Evolutionary conservation across 1,139 yeast genomes (phyloP).

Genomic region (Suhomyces maxii): DNA sequence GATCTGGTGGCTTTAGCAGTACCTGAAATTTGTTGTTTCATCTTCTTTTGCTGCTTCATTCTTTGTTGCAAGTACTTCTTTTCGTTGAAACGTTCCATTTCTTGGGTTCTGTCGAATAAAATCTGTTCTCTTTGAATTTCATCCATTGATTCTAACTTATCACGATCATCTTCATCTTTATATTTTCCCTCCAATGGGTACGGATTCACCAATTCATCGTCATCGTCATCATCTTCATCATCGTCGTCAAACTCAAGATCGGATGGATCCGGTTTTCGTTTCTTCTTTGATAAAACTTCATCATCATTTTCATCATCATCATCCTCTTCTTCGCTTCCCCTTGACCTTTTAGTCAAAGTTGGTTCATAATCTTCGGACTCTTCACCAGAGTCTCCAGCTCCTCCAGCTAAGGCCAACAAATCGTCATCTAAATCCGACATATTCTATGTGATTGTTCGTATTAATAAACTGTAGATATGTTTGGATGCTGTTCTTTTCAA

Average conservation of each 20-base stretch:
- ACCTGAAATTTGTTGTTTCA: slow-evolving; percentile 36
- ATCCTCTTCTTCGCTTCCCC: slow-evolving; percentile 14
- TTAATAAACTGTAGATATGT: not conserved
- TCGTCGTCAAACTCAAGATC: slow-evolving; percentile 33
- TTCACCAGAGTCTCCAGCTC: slow-evolving; percentile 40
- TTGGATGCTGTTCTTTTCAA: slow-evolving; percentile 4
- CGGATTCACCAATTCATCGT: slow-evolving; percentile 56
- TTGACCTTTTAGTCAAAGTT: slow-evolving; percentile 17
- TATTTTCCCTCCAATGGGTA: slow-evolving; percentile 93
- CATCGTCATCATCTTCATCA: slow-evolving; percentile 35
- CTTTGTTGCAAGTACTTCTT: slow-evolving; percentile 79
- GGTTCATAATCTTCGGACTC: slow-evolving; percentile 33
- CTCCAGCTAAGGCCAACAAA: slow-evolving; percentile 88
- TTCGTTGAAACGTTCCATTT: slow-evolving; percentile 83
- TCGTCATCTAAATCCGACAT: slow-evolving; percentile 81
- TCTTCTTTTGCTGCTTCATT: slow-evolving; percentile 51
- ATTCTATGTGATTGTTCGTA: not conserved
- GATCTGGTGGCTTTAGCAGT: slow-evolving; percentile 28
- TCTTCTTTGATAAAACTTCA: slow-evolving; percentile 19
- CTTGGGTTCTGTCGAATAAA: slow-evolving; percentile 88
- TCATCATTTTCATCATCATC: slow-evolving; percentile 20
- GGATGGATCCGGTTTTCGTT: slow-evolving; percentile 11
- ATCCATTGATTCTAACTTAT: slow-evolving; percentile 66
- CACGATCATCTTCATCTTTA: slow-evolving; percentile 78
- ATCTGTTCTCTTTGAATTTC: slow-evolving; percentile 91